Conservation (phyloP, 2,329 filamentous ascomycete genomes). For the Bretziella fagacearum region DNA sequence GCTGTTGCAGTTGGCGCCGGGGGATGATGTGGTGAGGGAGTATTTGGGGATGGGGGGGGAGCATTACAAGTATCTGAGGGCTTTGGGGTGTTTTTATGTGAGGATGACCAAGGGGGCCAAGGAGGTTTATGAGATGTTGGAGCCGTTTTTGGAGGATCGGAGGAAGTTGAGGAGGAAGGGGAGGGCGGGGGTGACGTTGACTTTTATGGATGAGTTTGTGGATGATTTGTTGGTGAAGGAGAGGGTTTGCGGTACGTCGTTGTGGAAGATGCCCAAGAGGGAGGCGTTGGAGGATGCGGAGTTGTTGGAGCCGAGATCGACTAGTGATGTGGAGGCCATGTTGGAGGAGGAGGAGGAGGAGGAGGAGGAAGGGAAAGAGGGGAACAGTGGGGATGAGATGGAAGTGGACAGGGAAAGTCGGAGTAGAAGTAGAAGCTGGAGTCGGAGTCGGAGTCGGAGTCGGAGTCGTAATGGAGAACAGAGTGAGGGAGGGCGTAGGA, state of each 20-base stretch:
- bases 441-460: slow-evolving; percentile 16
- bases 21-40: slow-evolving; percentile 58
- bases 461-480: slow-evolving; percentile 15
- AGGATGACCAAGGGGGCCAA: slow-evolving; percentile 67
- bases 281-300: slow-evolving; percentile 78
- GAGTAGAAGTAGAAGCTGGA: slow-evolving; percentile 1
- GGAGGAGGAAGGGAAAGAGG: slow-evolving; percentile 21
- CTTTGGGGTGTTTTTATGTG: slow-evolving; percentile 85
- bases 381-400: slow-evolving; percentile 17
- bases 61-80: slow-evolving; percentile 72
- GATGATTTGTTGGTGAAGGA: slow-evolving; percentile 83
- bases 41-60: slow-evolving; percentile 65
- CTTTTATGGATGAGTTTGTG: slow-evolving; percentile 79
- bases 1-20: slow-evolving; percentile 71
- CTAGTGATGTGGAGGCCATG: slow-evolving; percentile 63
- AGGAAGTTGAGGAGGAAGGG: slow-evolving; percentile 68
- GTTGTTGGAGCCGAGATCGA: slow-evolving; percentile 62
- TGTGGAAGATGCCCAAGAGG: slow-evolving; percentile 80
- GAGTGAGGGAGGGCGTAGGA: too few relatives aligned
- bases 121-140: slow-evolving; percentile 63
- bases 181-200: slow-evolving; percentile 57
- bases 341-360: slow-evolving; percentile 42
- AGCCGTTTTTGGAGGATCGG: slow-evolving; percentile 66
- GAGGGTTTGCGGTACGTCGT: slow-evolving; percentile 72
- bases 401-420: slow-evolving; percentile 16